These are phyloP conservation scores for Punctularia strigosozonata DNA, from an alignment of 768 basidiomycete species.

Conservation along the genomic window DNA sequence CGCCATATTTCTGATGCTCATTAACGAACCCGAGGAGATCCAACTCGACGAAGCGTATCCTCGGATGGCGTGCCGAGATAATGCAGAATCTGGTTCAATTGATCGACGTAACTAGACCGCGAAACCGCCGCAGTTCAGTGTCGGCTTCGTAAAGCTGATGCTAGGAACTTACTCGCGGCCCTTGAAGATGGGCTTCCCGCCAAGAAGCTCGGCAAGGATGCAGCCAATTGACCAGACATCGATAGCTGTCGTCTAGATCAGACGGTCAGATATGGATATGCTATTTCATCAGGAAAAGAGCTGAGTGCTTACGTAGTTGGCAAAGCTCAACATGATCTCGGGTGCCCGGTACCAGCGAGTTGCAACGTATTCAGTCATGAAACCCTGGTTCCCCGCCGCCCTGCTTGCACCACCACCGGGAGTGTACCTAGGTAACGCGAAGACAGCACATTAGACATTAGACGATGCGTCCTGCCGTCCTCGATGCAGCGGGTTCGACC, in stretches of 20 bases:
- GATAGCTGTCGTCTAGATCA: conserved; percentile 68
- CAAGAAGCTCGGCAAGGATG: conserved; percentile 85
- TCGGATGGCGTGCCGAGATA: conserved; percentile 98
- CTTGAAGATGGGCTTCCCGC: conserved; percentile 94
- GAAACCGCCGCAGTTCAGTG: too few relatives aligned
- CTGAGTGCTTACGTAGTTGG: conserved; percentile 64
- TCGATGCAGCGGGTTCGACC: too few relatives aligned
- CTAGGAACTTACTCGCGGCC: conserved; percentile 72
- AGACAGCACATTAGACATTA: too few relatives aligned
- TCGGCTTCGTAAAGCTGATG: neutral
- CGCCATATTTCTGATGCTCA: too few relatives aligned
- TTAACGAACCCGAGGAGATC: conserved; percentile 82
- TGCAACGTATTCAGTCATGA: conserved; percentile 99
- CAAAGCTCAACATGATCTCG: conserved; percentile 98
- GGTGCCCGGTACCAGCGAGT: conserved; percentile 98
- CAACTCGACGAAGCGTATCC: conserved; percentile 90
- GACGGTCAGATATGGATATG: conserved; percentile 9
- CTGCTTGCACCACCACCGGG: conserved; percentile 68
- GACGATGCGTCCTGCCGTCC: too few relatives aligned
- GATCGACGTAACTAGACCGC: conserved; percentile 78
- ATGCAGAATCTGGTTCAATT: conserved; percentile 95
- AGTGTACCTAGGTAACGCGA: too few relatives aligned
- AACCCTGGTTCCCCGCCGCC: conserved; percentile 75
- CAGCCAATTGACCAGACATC: conserved; percentile 97
- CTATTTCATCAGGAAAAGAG: neutral